Evolutionary conservation across 2,329 filamentous ascomycete genomes (phyloP), one percentile per base, ranked within the genome.

Genomic region (Xylaria sp.): DNA sequence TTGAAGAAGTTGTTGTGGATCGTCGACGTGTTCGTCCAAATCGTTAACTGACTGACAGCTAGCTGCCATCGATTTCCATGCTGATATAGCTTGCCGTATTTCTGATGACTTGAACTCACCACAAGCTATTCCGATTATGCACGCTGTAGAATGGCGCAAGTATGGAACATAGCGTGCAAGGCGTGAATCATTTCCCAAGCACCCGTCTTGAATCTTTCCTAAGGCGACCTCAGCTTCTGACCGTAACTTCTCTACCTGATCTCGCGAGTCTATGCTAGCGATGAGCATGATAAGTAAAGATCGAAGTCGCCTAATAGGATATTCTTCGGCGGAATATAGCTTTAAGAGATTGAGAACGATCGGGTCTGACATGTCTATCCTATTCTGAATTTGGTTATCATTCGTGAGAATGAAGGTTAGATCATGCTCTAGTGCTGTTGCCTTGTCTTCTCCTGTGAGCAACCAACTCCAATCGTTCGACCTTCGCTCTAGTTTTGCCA

Each of bases 361-460:
- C 1, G 84, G 78, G 60, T 87, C 83, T 5, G 84, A 80, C 18
- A 86, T 77, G 9, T 80, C 81, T 28, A 83, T 76, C 3, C 79
- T 80, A 34, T 78, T 75, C 28, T 74, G 69, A 5, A 76, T 77
- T 7, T 78, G 78, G 2, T 76, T 74, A 8, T 80, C 75, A 13
- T 79, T 76, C 3, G 82, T 78, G 23, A 83, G 76, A 55, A 84
- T 83, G 50, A 87, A 83, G 59, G 87, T 82, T 52, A 91, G 78
- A 37, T 89, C 82, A 74, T 91, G 86, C 71, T 92, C 89, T 20
- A 91, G 80, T 1, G 88, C 86, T 2, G 88, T 87, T 9, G 84
- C 85, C 68, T 85, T 87, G 78, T 87, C 87, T 6, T 77, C 71
- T 54, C 85, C 87, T 0, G 83, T 79, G 7, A 90, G 76, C 52